Evolutionary conservation across 2,329 filamentous ascomycete genomes (phyloP).

Genomic region (Didymella pinodella): DNA sequence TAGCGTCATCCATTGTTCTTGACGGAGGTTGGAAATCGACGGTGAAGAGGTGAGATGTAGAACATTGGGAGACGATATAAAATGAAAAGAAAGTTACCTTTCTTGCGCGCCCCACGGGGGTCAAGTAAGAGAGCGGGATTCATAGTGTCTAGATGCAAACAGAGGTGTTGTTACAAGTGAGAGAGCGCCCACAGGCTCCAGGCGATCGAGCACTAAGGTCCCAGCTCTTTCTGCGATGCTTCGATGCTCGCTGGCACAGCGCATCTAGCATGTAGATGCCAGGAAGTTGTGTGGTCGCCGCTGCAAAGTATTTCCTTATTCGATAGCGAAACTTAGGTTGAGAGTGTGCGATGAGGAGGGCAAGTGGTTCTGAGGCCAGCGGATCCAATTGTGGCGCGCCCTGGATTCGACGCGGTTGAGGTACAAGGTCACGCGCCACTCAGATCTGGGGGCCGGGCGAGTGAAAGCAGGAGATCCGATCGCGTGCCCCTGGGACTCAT

Average conservation of each 20-base stretch:
- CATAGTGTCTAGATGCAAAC: constrained; percentile 27
- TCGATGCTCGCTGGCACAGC: constrained; percentile 24
- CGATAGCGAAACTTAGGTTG: background rate
- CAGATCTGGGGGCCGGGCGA: constrained; percentile 29
- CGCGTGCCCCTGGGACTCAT: background rate
- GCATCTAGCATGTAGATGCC: constrained; percentile 24
- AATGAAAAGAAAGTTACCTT: constrained; percentile 31
- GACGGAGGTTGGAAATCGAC: background rate
- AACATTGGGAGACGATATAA: constrained; percentile 2
- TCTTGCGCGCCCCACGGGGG: constrained; percentile 33
- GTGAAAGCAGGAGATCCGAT: background rate
- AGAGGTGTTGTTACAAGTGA: constrained; percentile 22
- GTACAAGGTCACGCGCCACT: constrained; percentile 27
- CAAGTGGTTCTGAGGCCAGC: constrained; percentile 1
- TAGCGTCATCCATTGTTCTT: constrained; percentile 2
- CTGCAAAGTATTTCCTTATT: background rate
- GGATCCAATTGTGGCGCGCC: constrained; percentile 3
- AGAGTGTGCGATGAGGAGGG: background rate
- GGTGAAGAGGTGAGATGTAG: background rate
- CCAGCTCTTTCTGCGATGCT: constrained; percentile 24
- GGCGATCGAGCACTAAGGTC: background rate
- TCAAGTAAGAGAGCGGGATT: constrained; percentile 41
- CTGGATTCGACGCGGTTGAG: constrained; percentile 11
- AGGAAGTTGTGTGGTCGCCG: constrained; percentile 10
- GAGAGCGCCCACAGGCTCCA: constrained; percentile 14